Conservation (phyloP, 2,329 filamentous ascomycete genomes). For the Ilyonectria mors-panacis region DNA sequence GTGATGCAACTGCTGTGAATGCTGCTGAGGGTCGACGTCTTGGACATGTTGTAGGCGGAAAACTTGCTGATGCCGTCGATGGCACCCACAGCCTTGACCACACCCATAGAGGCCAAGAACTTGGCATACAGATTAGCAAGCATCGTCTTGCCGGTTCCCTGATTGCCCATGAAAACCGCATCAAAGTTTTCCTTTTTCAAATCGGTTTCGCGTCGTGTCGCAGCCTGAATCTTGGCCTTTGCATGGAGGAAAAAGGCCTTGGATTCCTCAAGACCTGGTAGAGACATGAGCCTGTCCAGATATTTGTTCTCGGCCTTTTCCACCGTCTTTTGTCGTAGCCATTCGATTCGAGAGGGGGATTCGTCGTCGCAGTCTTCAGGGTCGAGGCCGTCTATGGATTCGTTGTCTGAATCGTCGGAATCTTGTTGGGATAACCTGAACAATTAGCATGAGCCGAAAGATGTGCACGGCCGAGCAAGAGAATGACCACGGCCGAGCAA, state of each 20-base stretch:
- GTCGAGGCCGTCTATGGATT: constrained; percentile 48
- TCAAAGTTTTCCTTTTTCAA: constrained; percentile 59
- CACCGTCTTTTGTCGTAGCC: constrained; percentile 59
- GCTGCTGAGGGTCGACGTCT: constrained; percentile 52
- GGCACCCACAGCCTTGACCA: constrained; percentile 56
- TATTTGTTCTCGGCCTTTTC: constrained; percentile 65
- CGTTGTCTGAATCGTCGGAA: constrained; percentile 43
- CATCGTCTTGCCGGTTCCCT: constrained; percentile 50
- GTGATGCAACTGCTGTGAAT: constrained; percentile 61
- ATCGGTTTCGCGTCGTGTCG: constrained; percentile 63
- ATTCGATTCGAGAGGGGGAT: constrained; percentile 57
- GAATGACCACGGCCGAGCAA: neutral
- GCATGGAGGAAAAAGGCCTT: constrained; percentile 69
- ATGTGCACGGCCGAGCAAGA: too few relatives aligned
- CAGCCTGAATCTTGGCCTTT: constrained; percentile 64
- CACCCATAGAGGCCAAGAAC: constrained; percentile 47
- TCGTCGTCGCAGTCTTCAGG: constrained; percentile 55
- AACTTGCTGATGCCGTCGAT: constrained; percentile 56
- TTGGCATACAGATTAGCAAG: constrained; percentile 50
- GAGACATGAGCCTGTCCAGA: constrained; percentile 72
- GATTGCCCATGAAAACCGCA: constrained; percentile 49
- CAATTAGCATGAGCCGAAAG: constrained; percentile 20
- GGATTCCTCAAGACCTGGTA: constrained; percentile 74
- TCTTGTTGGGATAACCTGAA: constrained; percentile 37
- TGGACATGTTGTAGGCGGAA: constrained; percentile 49